A percentile compares a stretch with the other conserved stretches of the same genome.
Evolutionary conservation across 495 filamentous ascomycete species (phyloP).

Genomic region (Penicillium lagena): DNA sequence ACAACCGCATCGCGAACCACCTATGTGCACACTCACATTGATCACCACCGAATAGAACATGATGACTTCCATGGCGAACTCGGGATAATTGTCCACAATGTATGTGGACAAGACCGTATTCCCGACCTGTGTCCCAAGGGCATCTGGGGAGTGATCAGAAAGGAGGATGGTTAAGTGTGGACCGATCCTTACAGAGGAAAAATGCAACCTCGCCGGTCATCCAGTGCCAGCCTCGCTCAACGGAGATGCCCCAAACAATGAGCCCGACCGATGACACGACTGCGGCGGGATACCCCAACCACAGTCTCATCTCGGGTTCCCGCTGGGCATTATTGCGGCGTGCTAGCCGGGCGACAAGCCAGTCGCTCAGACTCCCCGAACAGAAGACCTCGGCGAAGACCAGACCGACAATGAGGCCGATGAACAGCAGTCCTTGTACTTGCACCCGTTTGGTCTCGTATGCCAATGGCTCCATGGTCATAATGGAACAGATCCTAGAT

Average conservation of each 20-base stretch:
- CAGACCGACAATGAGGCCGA: too few species aligned
- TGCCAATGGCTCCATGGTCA: too few species aligned
- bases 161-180: too few species aligned
- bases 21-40: slow-evolving; percentile 22
- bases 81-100: too few species aligned
- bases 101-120: too few species aligned
- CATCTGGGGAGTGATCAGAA: too few species aligned
- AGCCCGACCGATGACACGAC: slow-evolving; percentile 27
- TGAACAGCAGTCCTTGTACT: too few species aligned
- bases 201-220: slow-evolving; percentile 11
- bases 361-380: background rate
- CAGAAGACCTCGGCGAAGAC: too few species aligned
- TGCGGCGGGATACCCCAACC: slow-evolving; percentile 41
- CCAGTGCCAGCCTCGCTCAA: slow-evolving; percentile 43
- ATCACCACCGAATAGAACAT: slow-evolving; percentile 47
- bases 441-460: too few species aligned
- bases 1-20: background rate
- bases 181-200: too few species aligned
- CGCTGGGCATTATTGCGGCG: slow-evolving; percentile 31
- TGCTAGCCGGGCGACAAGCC: slow-evolving; percentile 17
- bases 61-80: slow-evolving; percentile 21
- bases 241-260: slow-evolving; percentile 44
- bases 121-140: too few species aligned
- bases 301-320: slow-evolving; percentile 44
- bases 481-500: too few species aligned